phyloP scores from a whole-genome alignment of 495 filamentous ascomycete genomes.

The Neurospora sp. region DNA sequence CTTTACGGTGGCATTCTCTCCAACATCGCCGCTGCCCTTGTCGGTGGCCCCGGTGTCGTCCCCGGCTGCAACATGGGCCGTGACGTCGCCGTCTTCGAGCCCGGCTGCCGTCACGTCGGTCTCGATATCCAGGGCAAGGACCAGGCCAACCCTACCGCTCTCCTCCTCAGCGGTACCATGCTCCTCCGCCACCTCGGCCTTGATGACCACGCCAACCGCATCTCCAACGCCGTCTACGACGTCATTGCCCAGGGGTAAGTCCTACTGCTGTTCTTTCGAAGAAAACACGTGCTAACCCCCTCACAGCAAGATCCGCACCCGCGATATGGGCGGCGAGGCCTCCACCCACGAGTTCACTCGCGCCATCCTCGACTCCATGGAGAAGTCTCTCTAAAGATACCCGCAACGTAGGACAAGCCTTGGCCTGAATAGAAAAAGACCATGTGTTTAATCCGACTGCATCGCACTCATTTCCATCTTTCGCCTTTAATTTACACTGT shows the following conservation, averaged over 20 bases:
- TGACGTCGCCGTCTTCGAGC: conserved; percentile 96
- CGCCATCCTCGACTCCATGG: conserved; percentile 90
- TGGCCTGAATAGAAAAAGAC: not conserved
- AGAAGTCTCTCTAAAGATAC: conserved; percentile 33
- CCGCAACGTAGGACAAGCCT: not conserved
- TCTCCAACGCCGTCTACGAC: conserved; percentile 93
- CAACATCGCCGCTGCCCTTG: conserved; percentile 97
- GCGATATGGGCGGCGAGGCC: conserved; percentile 85
- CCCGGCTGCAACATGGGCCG: conserved; percentile 99
- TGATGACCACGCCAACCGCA: conserved; percentile 94
- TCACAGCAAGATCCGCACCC: conserved; percentile 67
- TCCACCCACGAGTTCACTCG: conserved; percentile 92
- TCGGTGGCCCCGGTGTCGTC: conserved; percentile 93
- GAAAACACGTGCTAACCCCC: conserved; percentile 18
- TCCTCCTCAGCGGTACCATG: conserved; percentile 93
- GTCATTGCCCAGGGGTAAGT: conserved; percentile 90
- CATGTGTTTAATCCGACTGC: not conserved
- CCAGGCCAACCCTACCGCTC: conserved; percentile 94
- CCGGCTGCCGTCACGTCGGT: conserved; percentile 95
- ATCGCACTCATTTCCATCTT: not conserved
- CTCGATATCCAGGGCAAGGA: conserved; percentile 98
- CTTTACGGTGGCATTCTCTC: conserved; percentile 97
- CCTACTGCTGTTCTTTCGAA: not conserved
- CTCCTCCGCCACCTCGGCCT: conserved; percentile 90
- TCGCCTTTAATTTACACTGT: not conserved